Evolutionary conservation across 2,329 filamentous ascomycete species (phyloP), one percentile per base, ranked within the genome.

Genomic region (Aspergillus pseudotamarii): DNA sequence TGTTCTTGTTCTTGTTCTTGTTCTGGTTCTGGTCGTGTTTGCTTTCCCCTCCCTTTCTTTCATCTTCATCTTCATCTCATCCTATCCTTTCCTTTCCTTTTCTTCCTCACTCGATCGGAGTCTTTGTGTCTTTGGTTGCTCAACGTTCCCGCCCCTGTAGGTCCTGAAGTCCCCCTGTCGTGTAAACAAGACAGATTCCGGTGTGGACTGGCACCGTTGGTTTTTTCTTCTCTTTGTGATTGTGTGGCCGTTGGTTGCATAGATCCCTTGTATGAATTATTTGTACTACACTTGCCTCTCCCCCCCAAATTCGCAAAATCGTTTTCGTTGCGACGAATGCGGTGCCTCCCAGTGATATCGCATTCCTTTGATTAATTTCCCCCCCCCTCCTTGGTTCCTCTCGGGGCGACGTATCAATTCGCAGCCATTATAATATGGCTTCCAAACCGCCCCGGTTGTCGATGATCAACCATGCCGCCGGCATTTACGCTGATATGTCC

Each of bases 401-500:
- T 36, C 48, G 26, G 26, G 48, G 11, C 48, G 48, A 30, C 19
- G 36, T 54, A 12, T 21, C 51, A 54, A 54, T 36, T 54, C 32
- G n/a, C 34, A 10, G 51, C 26, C 51, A 28, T 54, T 36, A 34
- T 36, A 54, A 30, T 4, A 54, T 54, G 51, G 32, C 51, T 14
- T 71, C 81, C 61, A 88, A 87, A 77, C 26, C 68, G 57, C 61
- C 79, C 61, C 84, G 86, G 72, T 78, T 84, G 59, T 80, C 88
- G 73, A 87, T 85, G 75, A 84, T 84, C 70, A 87, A 88, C 74
- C 94, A 97, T 81, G 93, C 94, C 30, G 91, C 94, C 5, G 94
- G 94, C 74, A 97, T 97, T 77, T 97, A 92, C 80, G 91, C 94
- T 57, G 94, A 97, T 80, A 93, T 96, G 89, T 92, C 89, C 23